These are phyloP conservation scores for Dioszegia crocea DNA, from an alignment of 768 basidiomycete genomes.

Conservation along the genomic window DNA sequence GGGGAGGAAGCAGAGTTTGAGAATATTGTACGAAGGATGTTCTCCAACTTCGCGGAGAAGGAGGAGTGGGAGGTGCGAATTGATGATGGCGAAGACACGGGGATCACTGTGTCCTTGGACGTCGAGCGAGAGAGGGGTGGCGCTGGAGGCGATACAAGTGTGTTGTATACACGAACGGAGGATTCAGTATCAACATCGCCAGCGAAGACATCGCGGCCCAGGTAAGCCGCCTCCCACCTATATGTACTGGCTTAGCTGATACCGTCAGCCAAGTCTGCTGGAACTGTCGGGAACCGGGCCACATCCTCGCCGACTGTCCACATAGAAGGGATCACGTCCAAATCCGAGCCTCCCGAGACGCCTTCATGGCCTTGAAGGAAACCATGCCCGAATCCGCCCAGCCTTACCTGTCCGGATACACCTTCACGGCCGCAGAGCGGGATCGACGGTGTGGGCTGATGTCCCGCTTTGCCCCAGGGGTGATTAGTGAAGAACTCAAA, in stretches of 20 bases:
- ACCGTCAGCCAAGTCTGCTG: constrained; percentile 26
- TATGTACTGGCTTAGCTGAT: background rate
- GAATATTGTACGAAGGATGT: constrained; percentile 8
- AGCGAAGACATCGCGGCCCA: background rate
- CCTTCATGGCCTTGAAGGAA: constrained; percentile 11
- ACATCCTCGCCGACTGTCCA: constrained; percentile 25
- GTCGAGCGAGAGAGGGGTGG: background rate
- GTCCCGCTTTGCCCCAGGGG: constrained; percentile 21
- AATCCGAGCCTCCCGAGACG: constrained; percentile 21
- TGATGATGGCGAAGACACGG: background rate
- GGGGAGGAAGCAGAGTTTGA: constrained; percentile 16
- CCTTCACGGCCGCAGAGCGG: constrained; percentile 19
- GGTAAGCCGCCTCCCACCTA: background rate
- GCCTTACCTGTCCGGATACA: constrained; percentile 13
- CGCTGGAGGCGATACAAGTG: background rate
- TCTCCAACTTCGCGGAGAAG: background rate
- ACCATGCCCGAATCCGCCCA: constrained; percentile 9
- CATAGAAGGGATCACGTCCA: constrained; percentile 23
- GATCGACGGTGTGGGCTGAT: constrained; percentile 20
- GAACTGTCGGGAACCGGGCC: constrained; percentile 35
- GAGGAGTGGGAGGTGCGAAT: constrained; percentile 1
- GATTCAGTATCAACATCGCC: background rate
- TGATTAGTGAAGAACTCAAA: constrained; percentile 19
- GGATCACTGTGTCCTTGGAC: background rate
- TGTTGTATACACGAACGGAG: background rate